These are phyloP conservation scores for Lignosus rhinocerotis DNA, from an alignment of 1,284 basidiomycete genomes.

Conservation along the genomic window DNA sequence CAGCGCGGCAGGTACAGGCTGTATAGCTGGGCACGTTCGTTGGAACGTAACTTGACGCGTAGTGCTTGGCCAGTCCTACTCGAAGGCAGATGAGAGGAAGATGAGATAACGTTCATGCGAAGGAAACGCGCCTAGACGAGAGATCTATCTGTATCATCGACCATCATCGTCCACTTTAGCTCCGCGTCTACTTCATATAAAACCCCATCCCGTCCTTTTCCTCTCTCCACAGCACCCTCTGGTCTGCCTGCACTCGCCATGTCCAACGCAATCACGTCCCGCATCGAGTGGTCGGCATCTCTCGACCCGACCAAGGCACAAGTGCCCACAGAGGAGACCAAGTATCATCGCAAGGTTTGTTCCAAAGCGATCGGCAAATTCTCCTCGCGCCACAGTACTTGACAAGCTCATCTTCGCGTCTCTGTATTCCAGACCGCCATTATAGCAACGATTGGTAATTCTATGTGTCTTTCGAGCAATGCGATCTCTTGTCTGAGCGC, in stretches of 20 bases:
- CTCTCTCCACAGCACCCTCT: constrained; percentile 17
- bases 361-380: constrained; percentile 12
- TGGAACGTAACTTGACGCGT: constrained; percentile 7
- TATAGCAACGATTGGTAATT: constrained; percentile 92
- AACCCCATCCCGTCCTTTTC: constrained; percentile 15
- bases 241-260: constrained; percentile 19
- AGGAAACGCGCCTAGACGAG: not conserved
- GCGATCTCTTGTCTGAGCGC: constrained; percentile 15
- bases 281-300: constrained; percentile 89
- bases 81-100: not conserved
- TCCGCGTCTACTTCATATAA: constrained; percentile 29
- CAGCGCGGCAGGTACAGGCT: not conserved
- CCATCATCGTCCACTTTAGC: constrained; percentile 33
- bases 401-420: constrained; percentile 5
- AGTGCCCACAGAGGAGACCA: constrained; percentile 73
- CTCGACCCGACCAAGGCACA: constrained; percentile 73
- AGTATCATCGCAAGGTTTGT: constrained; percentile 86
- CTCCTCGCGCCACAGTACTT: constrained; percentile 8
- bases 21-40: constrained; percentile 17
- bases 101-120: not conserved
- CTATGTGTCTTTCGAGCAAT: not conserved
- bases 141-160: constrained; percentile 23
- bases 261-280: constrained; percentile 57
- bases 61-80: constrained; percentile 16
- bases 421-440: constrained; percentile 78